Base-by-base conservation (phyloP, 2,329 filamentous ascomycete genomes). In the Didymella arachidicola region DNA sequence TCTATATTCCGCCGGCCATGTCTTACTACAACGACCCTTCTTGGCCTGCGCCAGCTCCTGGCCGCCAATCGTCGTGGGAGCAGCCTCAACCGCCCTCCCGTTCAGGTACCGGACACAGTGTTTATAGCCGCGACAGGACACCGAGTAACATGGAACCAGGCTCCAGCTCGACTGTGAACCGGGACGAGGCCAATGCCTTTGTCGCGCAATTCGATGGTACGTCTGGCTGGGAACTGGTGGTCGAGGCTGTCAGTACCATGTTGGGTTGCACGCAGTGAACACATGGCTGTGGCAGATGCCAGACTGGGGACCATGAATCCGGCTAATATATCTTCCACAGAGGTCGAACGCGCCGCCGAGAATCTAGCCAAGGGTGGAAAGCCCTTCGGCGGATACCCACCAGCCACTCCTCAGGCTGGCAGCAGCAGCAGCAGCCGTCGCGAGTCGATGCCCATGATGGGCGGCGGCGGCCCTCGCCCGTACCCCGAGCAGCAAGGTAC, bases 301-400 rank as follows among this genome's bases (percentile, higher is more conserved):
- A 34, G 25, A 51, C 42, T 29, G 4, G 43, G 53, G 44, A 39
- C 38, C 34, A 25, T 19, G 36, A 30, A 60, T 42, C 45, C 14
- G 45, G 58, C 67, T 73, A 50, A 71, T 59, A 47, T 30, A 11
- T 30, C 3, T 25, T 25, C 50, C 54, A 53, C 74, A 97, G 95
- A 99, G 86, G 93, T 99, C 71, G 95, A 98, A 67, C 90, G 94
- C 76, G 94, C 94, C 68, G 88, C 94, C 73, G 95, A 98, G 74
- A 98, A 98, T 79, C 86, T 99, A 61, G 86, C 94, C 73, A 98
- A 98, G 85, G 97, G 93, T 78, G 93, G 93, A 73, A 98, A 98
- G 83, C 89, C 93, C 81, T 95, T 94, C 79, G 87, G 73, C 26
- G 68, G 66, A 41, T 72, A 68, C 18, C 68, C 71, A 41, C 63